Conservation (phyloP, 2,329 filamentous ascomycete genomes). For the Colletotrichum chrysophilum region DNA sequence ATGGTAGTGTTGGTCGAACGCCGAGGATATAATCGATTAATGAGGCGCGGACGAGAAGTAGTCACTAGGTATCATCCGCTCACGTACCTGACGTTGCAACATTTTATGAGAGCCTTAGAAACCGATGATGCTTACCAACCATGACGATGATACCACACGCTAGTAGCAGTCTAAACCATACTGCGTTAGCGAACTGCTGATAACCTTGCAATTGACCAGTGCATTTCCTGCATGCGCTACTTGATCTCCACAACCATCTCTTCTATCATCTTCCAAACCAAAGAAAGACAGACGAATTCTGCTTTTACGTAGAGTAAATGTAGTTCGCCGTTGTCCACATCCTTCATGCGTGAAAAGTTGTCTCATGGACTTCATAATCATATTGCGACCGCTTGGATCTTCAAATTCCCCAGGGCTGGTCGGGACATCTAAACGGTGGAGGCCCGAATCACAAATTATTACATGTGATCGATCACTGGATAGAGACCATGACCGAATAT, state of each 20-base stretch:
- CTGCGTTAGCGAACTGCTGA: neutral
- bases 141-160: neutral
- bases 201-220: neutral
- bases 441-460: no score
- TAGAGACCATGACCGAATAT: neutral
- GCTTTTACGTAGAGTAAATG: accelerated
- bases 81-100: neutral
- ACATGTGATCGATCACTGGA: neutral
- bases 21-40: neutral
- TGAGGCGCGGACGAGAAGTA: neutral
- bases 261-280: neutral
- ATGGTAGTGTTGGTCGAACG: neutral
- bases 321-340: neutral
- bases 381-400: neutral
- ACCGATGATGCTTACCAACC: neutral
- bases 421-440: neutral
- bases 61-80: neutral
- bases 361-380: neutral
- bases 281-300: neutral
- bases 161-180: neutral
- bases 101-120: neutral
- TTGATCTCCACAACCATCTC: neutral
- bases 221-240: neutral
- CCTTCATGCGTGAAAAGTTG: accelerated
- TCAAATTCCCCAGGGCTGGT: neutral